These are phyloP conservation scores for Pyrus hybrid DNA, from an alignment of 331 rosid genomes.

Conservation along the genomic window DNA sequence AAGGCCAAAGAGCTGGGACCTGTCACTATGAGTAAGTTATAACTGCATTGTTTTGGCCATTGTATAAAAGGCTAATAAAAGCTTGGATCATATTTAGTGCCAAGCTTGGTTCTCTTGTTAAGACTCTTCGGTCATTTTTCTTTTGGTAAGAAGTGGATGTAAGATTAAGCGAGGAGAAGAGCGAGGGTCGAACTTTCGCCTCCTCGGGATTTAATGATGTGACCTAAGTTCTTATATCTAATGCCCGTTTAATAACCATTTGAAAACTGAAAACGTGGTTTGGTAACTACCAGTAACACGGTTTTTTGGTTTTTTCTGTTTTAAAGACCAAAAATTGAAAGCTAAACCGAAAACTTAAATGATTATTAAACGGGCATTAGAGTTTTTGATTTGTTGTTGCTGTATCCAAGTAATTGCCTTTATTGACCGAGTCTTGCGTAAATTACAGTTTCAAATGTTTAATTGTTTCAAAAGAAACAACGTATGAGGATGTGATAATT, in stretches of 20 bases:
- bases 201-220: not conserved
- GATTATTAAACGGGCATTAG: too few species aligned
- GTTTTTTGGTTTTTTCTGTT: too few species aligned
- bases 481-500: not conserved
- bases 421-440: not conserved
- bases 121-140: not conserved
- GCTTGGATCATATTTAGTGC: not conserved
- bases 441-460: not conserved
- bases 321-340: too few species aligned
- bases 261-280: too few species aligned
- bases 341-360: too few species aligned
- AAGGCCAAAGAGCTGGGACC: constrained; percentile 67
- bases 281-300: too few species aligned
- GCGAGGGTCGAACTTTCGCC: too few species aligned
- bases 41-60: not conserved
- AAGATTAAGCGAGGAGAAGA: too few species aligned
- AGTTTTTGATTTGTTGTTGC: not conserved
- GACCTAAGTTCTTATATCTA: not conserved
- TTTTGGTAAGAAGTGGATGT: not conserved
- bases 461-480: not conserved
- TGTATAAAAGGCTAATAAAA: not conserved
- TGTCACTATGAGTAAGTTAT: constrained; percentile 53
- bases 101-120: not conserved
- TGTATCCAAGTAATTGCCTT: not conserved
- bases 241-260: too few species aligned